Base-by-base conservation (phyloP, 352 stramenopile species). In the Globisporangium solare region DNA sequence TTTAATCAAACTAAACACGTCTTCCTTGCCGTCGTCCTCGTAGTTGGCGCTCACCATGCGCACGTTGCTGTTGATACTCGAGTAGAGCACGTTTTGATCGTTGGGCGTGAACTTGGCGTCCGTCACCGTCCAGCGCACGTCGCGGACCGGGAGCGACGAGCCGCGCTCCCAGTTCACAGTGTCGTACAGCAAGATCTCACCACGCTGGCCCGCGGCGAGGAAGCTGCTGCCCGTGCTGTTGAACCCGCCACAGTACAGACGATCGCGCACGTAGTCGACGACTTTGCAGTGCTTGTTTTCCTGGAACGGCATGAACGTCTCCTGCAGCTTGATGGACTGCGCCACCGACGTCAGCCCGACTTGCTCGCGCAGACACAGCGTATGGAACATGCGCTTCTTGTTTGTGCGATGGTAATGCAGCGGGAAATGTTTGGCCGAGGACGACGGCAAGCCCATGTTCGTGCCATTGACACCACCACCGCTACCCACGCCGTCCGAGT, bases 91-190 rank as follows among this genome's bases (percentile, higher is more conserved):
- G 58, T 70, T 75, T 15, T 70, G 70, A 59, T 89, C 80, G 32
- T 92, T 70, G 0, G 85, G 80, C 7, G 74, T 86, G 58, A 92
- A 94, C 62, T 90, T 90, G 50, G 85, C 85, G 53, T 94, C 85
- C 6, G 80, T 92, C 12, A 94, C 77, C 0, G 85, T 92, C 85
- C 85, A 94, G 24, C 79, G 84, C 18, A 91, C 62, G 50, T 92
- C 79, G 10, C 71, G 79, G n/a, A 82, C 85, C 1, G 82, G 82
- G 10, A 91, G 51, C 40, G 63, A 64, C 0, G 66, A 64, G 5
- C 69, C 51, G 20, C 67, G 79, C 22, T 80, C 67, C 85, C 85
- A 94, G 31, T 76, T 74, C 35, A 77, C 70, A 0, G 82, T 91
- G 62, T 92, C 72, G 56, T 92, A 94, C 11, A 92, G 35, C 43